Evolutionary conservation across 164 flowering plant species (phyloP), one percentile per base, ranked within the genome.

Genomic region (Magnolia changhungtana): DNA sequence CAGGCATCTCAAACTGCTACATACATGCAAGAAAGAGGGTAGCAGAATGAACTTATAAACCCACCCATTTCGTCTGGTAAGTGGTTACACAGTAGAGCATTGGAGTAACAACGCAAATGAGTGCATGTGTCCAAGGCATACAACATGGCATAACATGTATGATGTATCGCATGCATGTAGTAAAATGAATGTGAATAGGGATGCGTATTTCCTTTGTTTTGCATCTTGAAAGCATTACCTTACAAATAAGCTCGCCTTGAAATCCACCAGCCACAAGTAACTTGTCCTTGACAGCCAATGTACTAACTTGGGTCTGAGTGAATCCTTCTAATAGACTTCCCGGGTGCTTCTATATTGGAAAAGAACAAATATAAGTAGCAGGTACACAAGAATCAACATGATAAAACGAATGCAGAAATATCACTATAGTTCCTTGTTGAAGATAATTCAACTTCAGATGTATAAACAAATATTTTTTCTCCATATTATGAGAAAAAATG

Each of bases 221-320:
- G 61, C 61, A 55, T 10, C 61, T 55, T 3, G 19, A 59, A 58
- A 76, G 29, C 10, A 77, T 72, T 65, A 92, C 97, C 92, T 92
- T 92, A 76, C 97, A 92, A 71, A 84, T 80, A 77, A 92, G 83
- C 79, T 92, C 97, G 78, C 97, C 97, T 76, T 90, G 93, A 73
- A 92, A 92, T n/a, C 97, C 97, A n/a, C 97, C 97, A 21, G 93
- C 93, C 27, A 92, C 90, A 58, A 92, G 75, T 64, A 88, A 80
- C 65, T 86, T 84, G 59, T 89, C 86, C 85, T 87, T 87, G 51
- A 92, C 93, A 4, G 93, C 93, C 67, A 92, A 78, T 23, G 94
- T 88, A 80, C 97, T 92, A 24, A 90, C 85, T 78, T 90, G 97
- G 50, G 90, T 88, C 74, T 85, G 89, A 1, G 88, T 84, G 74